Base-by-base conservation (phyloP, 129 eudicot genomes). In the Flaveria robusta region DNA sequence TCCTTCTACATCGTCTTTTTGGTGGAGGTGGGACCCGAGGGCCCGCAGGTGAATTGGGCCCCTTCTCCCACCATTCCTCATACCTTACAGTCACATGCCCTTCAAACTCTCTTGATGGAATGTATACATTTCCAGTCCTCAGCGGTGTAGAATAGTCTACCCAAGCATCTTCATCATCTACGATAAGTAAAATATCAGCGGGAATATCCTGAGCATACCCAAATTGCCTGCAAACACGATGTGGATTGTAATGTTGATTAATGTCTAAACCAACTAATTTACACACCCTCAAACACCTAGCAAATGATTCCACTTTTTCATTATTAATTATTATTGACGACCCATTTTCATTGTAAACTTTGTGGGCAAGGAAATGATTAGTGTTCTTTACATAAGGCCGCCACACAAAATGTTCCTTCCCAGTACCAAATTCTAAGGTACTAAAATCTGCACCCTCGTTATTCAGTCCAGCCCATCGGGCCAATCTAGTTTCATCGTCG, bases 191-290 rank as follows among this genome's bases (percentile, higher is more conserved):
- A 4, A 79, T 76, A 13, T 49, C 4, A 19, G 73, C 73, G 10
- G 86, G 95, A 27, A 88, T 27, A 52, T 89, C 91, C 80, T 89
- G 91, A 79, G 83, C 84, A 41, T 68, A 49, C 50, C 94, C 94
- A 71, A 86, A 89, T 55, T 89, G 88, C 91, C 71, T 86, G 0
- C 85, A 82, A 13, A 86, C 94, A 16, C 91, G 75, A 47, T 89
- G 82, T 7, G 89, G 94, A 20, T 43, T 66, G 82, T 89, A 89
- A 31, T 63, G 69, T 56, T 82, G 81, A 10, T n/a, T 64, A 74
- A 81, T 22, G 46, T 79, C 77, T 22, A 83, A 34, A 26, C 91
- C 86, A 68, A 72, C 83, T 5, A 85, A 74, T 55, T 70, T 74
- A 50, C 62, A 66, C 7, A 74, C 67, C 47, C 77, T 51, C 56